Percentiles rank a stretch among this genome's conserved stretches.
Evolutionary conservation across 768 basidiomycete genomes (phyloP).

Genomic region (Tricholoma flavovirens): DNA sequence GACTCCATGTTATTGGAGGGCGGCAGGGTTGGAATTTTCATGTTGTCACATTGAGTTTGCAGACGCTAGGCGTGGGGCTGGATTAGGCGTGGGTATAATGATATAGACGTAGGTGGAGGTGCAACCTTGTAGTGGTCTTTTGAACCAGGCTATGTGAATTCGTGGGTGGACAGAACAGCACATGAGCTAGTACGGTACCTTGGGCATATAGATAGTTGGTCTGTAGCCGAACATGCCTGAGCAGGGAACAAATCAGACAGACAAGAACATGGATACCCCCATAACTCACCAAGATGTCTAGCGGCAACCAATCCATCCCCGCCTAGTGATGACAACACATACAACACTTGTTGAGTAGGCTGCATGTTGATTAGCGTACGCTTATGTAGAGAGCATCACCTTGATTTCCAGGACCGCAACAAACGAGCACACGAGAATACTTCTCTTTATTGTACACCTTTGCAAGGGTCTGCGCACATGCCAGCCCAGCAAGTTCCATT

Average conservation of each 20-base stretch:
- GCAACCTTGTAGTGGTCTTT: conserved; percentile 88
- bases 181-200: conserved; percentile 39
- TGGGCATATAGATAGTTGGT: conserved; percentile 90
- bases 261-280: neutral
- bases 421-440: conserved; percentile 80
- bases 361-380: neutral
- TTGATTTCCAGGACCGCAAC: conserved; percentile 97
- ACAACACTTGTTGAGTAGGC: no score
- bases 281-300: conserved; percentile 72
- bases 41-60: conserved; percentile 81
- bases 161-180: neutral
- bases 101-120: neutral
- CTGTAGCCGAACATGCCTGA: conserved; percentile 89
- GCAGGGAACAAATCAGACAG: neutral
- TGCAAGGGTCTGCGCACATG: conserved; percentile 85
- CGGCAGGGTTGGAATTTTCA: conserved; percentile 71
- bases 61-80: conserved; percentile 48
- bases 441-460: conserved; percentile 65
- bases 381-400: conserved; percentile 28
- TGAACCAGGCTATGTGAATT: conserved; percentile 60
- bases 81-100: neutral
- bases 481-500: conserved; percentile 94
- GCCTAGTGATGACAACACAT: conserved; percentile 33
- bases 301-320: conserved; percentile 98
- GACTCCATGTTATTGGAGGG: conserved; percentile 39